Evolutionary conservation across 148 eudicot genomes (phyloP).

Genomic region (Suaeda aralocaspica): DNA sequence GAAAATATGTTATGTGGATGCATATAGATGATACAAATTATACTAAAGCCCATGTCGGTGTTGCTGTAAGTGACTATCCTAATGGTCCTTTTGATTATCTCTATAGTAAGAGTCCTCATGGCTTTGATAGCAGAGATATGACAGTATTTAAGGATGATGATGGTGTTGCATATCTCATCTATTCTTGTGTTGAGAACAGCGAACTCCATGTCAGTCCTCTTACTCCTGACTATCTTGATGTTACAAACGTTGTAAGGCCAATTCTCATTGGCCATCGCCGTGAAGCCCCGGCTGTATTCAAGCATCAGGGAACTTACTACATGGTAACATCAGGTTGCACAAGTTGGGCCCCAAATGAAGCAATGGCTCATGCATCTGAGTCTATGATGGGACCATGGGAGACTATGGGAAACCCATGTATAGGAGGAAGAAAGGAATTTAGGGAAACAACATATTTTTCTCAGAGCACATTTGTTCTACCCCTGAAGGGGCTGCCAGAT

Average conservation of each 20-base stretch:
- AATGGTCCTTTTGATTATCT: slow-evolving; percentile 84
- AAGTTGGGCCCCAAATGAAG: slow-evolving; percentile 97
- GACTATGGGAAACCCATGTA: slow-evolving; percentile 79
- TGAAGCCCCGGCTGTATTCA: slow-evolving; percentile 92
- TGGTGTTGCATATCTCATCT: slow-evolving; percentile 68
- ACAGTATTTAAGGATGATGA: slow-evolving; percentile 91
- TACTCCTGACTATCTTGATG: slow-evolving; percentile 64
- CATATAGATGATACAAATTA: slow-evolving; percentile 86
- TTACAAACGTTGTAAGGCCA: slow-evolving; percentile 48
- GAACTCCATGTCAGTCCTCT: slow-evolving; percentile 95
- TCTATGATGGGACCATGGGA: slow-evolving; percentile 92
- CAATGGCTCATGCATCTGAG: slow-evolving; percentile 75
- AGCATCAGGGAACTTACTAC: slow-evolving; percentile 79
- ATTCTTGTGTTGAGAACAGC: slow-evolving; percentile 84
- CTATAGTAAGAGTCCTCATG: slow-evolving; percentile 76
- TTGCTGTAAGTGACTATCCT: slow-evolving; percentile 66
- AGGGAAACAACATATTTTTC: slow-evolving; percentile 77
- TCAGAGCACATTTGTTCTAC: slow-evolving; percentile 86
- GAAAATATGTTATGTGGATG: slow-evolving; percentile 98
- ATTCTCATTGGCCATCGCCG: slow-evolving; percentile 73
- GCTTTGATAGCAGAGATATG: slow-evolving; percentile 92
- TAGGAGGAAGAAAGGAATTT: slow-evolving; percentile 69
- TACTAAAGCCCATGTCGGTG: slow-evolving; percentile 85
- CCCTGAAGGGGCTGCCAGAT: slow-evolving; percentile 62
- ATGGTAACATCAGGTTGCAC: slow-evolving; percentile 96